Evolutionary conservation across 148 eudicot genomes (phyloP).

Genomic region (Rhododendron simsii): DNA sequence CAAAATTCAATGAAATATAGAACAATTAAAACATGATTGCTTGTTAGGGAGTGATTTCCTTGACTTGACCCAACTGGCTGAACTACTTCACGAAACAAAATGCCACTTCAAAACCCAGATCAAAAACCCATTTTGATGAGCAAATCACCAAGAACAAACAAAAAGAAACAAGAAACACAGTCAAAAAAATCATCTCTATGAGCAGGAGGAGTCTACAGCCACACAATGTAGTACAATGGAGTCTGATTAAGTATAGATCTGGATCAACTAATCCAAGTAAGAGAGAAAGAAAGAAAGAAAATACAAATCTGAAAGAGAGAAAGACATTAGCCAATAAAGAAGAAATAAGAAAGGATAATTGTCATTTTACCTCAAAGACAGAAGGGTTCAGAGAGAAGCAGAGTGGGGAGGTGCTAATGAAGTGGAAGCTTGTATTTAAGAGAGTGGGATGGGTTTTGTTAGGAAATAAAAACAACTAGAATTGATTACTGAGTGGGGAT

Average conservation of each 20-base stretch:
- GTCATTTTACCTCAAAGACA: neutral
- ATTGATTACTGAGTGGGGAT: neutral
- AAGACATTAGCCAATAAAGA: neutral
- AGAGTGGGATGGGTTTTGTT: constrained; percentile 7
- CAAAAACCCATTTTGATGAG: constrained; percentile 2
- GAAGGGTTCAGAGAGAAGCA: constrained; percentile 21
- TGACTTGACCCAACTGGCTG: neutral
- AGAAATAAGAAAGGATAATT: neutral
- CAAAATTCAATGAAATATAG: neutral
- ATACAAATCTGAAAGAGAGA: neutral
- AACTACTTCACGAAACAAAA: neutral
- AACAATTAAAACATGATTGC: neutral
- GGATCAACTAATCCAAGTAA: neutral
- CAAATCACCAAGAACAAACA: neutral
- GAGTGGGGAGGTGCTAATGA: neutral
- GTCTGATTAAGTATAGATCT: constrained; percentile 7
- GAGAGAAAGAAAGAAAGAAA: neutral
- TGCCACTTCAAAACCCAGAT: constrained; percentile 5
- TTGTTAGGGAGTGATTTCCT: neutral
- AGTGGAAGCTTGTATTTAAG: neutral
- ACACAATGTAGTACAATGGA: constrained; percentile 8
- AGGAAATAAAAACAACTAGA: neutral
- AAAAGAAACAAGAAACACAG: neutral
- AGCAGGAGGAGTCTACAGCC: neutral
- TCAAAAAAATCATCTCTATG: neutral